A percentile compares a stretch with the other conserved stretches of the same genome.
Evolutionary conservation across 345 rosid species (phyloP).

Genomic region (Dovyalis caffra): DNA sequence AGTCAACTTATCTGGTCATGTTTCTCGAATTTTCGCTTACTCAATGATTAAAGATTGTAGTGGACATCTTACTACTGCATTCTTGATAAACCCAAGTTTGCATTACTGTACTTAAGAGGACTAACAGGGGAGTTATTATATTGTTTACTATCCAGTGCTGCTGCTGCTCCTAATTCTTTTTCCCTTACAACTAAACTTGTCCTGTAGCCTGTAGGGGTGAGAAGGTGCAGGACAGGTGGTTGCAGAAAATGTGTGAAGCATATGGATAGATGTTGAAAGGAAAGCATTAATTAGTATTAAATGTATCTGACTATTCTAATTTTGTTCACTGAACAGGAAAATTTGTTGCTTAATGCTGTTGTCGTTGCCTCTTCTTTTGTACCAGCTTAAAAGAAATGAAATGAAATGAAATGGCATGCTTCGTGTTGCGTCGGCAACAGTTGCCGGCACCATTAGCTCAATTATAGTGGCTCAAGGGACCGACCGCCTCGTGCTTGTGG

Average conservation of each 20-base stretch:
- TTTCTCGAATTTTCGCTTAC: neutral
- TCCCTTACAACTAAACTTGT: neutral
- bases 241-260: neutral
- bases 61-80: neutral
- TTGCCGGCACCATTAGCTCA: neutral
- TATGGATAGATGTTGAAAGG: neutral
- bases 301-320: neutral
- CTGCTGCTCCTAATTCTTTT: neutral
- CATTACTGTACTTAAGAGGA: neutral
- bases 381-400: neutral
- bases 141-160: neutral
- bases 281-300: neutral
- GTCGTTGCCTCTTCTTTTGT: neutral
- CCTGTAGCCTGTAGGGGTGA: neutral
- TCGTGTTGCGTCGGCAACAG: slow-evolving; percentile 1
- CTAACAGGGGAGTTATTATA: neutral
- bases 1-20: neutral
- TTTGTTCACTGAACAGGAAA: neutral
- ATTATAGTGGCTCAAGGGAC: slow-evolving; percentile 6
- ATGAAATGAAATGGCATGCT: slow-evolving; percentile 1
- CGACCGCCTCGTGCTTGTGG: neutral
- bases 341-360: neutral
- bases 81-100: neutral
- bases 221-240: neutral
- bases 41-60: neutral